These are phyloP conservation scores for Suhomyces prunicola DNA, from an alignment of 805 yeast genomes.

Conservation along the genomic window DNA sequence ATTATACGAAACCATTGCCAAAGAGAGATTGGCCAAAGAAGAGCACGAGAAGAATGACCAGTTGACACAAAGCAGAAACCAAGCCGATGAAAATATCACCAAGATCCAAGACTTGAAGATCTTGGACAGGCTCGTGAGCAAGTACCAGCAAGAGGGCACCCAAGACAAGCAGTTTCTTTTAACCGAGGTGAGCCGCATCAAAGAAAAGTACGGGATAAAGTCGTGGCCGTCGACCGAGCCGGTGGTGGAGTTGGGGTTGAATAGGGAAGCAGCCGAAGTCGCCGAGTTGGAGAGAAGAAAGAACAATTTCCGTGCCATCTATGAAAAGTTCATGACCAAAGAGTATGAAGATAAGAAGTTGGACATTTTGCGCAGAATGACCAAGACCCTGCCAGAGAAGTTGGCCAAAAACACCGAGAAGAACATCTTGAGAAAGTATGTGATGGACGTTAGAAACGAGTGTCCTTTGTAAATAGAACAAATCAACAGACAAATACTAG, in stretches of 20 bases:
- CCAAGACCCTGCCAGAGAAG: constrained; percentile 32
- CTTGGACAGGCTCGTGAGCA: constrained; percentile 29
- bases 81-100: constrained; percentile 23
- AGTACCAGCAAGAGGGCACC: constrained; percentile 22
- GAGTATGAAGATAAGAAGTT: constrained; percentile 23
- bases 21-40: constrained; percentile 60
- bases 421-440: constrained; percentile 68
- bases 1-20: constrained; percentile 70
- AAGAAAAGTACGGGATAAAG: constrained; percentile 33
- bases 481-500: no score
- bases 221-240: constrained; percentile 44
- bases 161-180: constrained; percentile 22
- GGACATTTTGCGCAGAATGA: constrained; percentile 26
- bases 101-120: constrained; percentile 38
- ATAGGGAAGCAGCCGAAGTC: constrained; percentile 25
- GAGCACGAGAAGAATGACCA: constrained; percentile 55
- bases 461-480: constrained; percentile 4
- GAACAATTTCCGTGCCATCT: constrained; percentile 25
- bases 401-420: constrained; percentile 57
- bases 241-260: constrained; percentile 31
- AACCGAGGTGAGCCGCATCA: constrained; percentile 33
- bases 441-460: constrained; percentile 30
- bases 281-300: constrained; percentile 26
- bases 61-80: constrained; percentile 46
- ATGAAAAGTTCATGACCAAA: constrained; percentile 30